phyloP scores from a whole-genome alignment of 805 yeast genomes.

The Candida vaughaniae region DNA sequence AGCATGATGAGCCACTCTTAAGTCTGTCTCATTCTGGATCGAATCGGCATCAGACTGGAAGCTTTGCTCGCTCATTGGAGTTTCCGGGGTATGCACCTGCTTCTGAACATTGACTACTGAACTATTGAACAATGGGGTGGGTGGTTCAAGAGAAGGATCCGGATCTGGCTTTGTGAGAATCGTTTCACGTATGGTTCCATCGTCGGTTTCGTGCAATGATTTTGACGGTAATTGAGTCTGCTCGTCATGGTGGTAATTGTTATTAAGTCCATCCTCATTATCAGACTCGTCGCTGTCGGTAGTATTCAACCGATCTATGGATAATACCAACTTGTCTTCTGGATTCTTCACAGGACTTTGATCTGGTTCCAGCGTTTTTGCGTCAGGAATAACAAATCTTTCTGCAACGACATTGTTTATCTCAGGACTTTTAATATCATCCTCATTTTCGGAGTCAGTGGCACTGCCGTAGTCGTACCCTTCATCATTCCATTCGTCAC shows the following conservation, averaged over 20 bases:
- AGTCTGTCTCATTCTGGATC: conserved; percentile 32
- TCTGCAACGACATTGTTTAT: conserved; percentile 13
- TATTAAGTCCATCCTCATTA: not conserved
- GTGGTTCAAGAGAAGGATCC: conserved; percentile 18
- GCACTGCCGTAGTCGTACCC: conserved; percentile 25
- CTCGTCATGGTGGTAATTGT: not conserved
- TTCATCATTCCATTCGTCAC: conserved; percentile 43
- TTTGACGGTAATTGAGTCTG: not conserved
- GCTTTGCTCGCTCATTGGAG: conserved; percentile 37
- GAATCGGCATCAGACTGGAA: conserved; percentile 40
- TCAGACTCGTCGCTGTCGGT: not conserved
- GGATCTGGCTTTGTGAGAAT: conserved; percentile 1
- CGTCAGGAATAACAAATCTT: conserved; percentile 15
- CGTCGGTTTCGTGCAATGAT: conserved; percentile 7
- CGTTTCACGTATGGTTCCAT: conserved; percentile 6
- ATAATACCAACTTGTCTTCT: conserved; percentile 26
- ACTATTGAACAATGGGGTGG: conserved; percentile 25
- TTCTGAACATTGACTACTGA: no score
- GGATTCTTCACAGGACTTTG: conserved; percentile 4
- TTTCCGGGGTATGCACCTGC: conserved; percentile 19
- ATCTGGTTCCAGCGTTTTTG: not conserved
- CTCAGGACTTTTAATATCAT: conserved; percentile 8
- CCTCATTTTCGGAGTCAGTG: conserved; percentile 12
- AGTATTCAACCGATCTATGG: conserved; percentile 28
- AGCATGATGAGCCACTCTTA: conserved; percentile 19